These are phyloP conservation scores for Picea glauca DNA, from an alignment of 75 land plant genomes.

Conservation along the genomic window DNA sequence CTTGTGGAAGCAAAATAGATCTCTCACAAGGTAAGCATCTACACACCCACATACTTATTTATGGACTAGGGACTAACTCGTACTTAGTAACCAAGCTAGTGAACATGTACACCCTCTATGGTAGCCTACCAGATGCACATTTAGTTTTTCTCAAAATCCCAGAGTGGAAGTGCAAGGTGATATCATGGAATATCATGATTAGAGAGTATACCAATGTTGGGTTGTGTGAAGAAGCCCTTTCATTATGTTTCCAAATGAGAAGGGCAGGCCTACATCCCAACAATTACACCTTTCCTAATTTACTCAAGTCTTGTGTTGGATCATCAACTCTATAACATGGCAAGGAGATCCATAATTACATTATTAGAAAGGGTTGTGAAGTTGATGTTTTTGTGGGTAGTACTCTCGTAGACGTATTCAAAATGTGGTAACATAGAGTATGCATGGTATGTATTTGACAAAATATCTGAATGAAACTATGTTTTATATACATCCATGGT, in stretches of 20 bases:
- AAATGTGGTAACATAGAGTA: constrained; percentile 46
- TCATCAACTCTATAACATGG: constrained; percentile 2
- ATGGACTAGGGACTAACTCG: constrained; percentile 29
- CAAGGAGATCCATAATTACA: constrained; percentile 10
- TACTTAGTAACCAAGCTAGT: constrained; percentile 41
- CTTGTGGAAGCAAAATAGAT: too few species aligned
- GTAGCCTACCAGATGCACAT: constrained; percentile 46
- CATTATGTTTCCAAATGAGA: constrained; percentile 36
- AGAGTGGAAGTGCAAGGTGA: constrained; percentile 9
- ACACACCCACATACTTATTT: constrained; percentile 11
- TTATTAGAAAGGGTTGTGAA: constrained; percentile 5
- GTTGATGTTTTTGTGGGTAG: constrained; percentile 3
- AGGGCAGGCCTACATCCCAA: constrained; percentile 35
- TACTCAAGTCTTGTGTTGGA: constrained; percentile 63
- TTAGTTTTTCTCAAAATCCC: constrained; percentile 19
- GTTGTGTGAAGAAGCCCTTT: constrained; percentile 21
- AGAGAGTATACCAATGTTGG: constrained; percentile 42
- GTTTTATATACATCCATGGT: constrained; percentile 55
- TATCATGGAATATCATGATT: constrained; percentile 72
- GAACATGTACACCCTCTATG: constrained; percentile 38
- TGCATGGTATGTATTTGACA: constrained; percentile 51
- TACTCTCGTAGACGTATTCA: constrained; percentile 7
- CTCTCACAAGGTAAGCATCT: too few species aligned
- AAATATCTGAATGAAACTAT: constrained; percentile 21
- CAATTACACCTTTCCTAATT: constrained; percentile 50